Evolutionary conservation across 176 grass and related monocot species (phyloP), one percentile per base, ranked within the genome.

Genomic region (Zizania latifolia): DNA sequence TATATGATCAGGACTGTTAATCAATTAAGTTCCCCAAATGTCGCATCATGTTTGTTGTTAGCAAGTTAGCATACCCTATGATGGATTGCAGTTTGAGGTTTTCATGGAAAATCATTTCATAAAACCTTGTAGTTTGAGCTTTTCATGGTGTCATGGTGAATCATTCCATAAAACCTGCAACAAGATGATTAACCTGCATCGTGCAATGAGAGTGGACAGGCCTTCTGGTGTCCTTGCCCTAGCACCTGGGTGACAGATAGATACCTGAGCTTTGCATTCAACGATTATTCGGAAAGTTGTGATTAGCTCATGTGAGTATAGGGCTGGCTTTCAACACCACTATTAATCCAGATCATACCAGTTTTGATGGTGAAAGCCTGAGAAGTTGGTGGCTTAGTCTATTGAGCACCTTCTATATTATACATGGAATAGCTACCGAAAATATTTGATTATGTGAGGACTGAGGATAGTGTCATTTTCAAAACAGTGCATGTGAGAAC

Each of bases 141-240:
- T 62, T 78, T 62, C 14, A 55, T n/a, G n/a, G n/a, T n/a, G n/a
- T n/a, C n/a, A n/a, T 84, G 57, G 14, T 16, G 19, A 61, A 33
- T 63, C 0, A 4, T 22, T 78, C 55, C 33, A 60, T 28, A 10
- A 19, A 45, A 46, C 29, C 19, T 71, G 54, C 35, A 80, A 60
- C 76, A 78, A 61, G n/a, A 48, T 46, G 2, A 14, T 15, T 2
- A 28, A 14, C n/a, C 68, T 71, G 35, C 63, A 69, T 57, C 7
- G 11, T 61, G 31, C 50, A 61, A 23, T 0, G 30, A 56, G 11
- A 38, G 2, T 37, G 19, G 32, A 37, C 31, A 19, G 46, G 13
- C 19, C 14, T 23, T 21, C n/a, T 37, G 5, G 32, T 59, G 60
- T 69, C 23, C 32, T 60, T 45, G 12, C 6, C 4, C 14, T 46